Evolutionary conservation across 1,284 basidiomycete genomes (phyloP).

Genomic region (Ceratorhiza oryzae-sativae): DNA sequence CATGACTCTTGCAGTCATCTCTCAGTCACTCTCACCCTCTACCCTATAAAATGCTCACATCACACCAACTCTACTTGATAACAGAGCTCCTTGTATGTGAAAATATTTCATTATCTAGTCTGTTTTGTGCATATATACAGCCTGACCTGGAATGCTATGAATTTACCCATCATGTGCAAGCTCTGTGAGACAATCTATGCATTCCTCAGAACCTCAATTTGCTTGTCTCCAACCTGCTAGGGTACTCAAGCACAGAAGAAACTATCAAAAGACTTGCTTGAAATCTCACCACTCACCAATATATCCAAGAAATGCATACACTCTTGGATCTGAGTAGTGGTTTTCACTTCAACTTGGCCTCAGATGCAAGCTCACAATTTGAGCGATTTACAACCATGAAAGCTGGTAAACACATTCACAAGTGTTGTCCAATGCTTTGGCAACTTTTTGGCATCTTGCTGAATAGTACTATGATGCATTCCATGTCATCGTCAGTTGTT

Average conservation of each 20-base stretch:
- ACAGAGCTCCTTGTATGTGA: neutral
- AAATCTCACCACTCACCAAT: neutral
- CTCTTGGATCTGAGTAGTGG: neutral
- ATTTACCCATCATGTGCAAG: neutral
- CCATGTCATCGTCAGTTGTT: neutral
- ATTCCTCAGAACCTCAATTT: neutral
- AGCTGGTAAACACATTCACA: neutral
- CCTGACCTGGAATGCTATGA: neutral
- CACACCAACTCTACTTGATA: neutral
- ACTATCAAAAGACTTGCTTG: neutral
- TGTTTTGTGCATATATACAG: slow-evolving; percentile 1
- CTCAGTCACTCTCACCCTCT: neutral
- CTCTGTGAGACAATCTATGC: neutral
- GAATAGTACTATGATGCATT: neutral
- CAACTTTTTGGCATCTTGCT: neutral
- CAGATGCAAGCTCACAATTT: neutral
- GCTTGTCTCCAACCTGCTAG: neutral
- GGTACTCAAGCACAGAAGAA: neutral
- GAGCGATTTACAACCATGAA: neutral
- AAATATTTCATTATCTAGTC: neutral
- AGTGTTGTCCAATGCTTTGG: neutral
- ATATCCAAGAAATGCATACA: neutral
- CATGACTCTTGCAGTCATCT: neutral
- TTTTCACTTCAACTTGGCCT: neutral
- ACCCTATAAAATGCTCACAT: neutral